phyloP scores from a whole-genome alignment of 495 filamentous ascomycete genomes.

The Aspergillus wentii region DNA sequence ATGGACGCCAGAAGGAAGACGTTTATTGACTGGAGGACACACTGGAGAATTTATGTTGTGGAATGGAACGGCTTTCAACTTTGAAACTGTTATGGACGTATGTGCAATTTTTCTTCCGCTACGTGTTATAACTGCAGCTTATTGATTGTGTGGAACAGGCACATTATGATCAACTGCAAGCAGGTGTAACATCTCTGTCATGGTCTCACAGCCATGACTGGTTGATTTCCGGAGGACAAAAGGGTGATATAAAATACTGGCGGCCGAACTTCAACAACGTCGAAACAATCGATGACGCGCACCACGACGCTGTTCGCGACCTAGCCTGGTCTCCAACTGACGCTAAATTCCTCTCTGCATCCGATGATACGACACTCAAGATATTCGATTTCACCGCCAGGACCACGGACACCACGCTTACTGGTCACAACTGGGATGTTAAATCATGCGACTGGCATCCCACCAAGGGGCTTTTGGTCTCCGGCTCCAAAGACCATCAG shows the following conservation, averaged over 20 bases:
- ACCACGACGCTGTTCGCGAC: constrained; percentile 83
- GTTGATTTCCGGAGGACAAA: constrained; percentile 93
- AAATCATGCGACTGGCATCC: constrained; percentile 98
- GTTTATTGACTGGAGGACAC: constrained; percentile 85
- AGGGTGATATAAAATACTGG: constrained; percentile 97
- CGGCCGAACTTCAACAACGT: constrained; percentile 99
- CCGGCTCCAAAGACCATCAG: constrained; percentile 93
- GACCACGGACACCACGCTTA: constrained; percentile 70
- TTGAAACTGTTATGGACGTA: constrained; percentile 95
- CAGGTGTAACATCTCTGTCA: constrained; percentile 76
- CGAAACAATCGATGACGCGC: constrained; percentile 86
- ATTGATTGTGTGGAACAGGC: constrained; percentile 45
- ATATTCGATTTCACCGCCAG: constrained; percentile 95
- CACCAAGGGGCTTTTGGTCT: constrained; percentile 88
- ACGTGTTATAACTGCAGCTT: background rate
- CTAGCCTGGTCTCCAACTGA: constrained; percentile 92
- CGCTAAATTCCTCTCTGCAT: constrained; percentile 91
- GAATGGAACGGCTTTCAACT: constrained; percentile 99
- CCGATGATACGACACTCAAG: constrained; percentile 87
- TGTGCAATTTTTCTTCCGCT: constrained; percentile 12
- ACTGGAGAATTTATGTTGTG: constrained; percentile 97
- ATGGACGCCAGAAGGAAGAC: constrained; percentile 94
- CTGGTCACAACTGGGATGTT: constrained; percentile 93
- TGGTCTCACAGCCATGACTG: constrained; percentile 96
- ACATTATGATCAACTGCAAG: constrained; percentile 66